Evolutionary conservation across 305 asterid genomes (phyloP), one percentile per base, ranked within the genome.

Genomic region (Fraxinus xanthoxyloides): DNA sequence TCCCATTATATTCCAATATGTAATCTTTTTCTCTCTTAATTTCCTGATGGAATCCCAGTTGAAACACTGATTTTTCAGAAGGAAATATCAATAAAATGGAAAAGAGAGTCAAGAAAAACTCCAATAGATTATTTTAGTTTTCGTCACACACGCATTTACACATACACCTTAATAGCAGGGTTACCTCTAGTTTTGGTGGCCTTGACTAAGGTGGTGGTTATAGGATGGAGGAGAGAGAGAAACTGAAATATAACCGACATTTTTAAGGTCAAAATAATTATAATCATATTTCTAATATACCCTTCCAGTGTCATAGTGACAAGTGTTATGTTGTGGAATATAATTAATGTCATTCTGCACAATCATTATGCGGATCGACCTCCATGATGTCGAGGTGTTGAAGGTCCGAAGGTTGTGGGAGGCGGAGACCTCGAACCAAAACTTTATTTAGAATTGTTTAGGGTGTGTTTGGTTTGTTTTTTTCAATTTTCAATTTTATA

Each of bases 121-220:
- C 51, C 84, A 81, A 56, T 13, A 34, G 40, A 0, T 26, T 26
- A 26, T 0, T 24, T 35, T 6, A 35, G 13, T 36, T 12, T 48
- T 80, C 63, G 35, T 38, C 35, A 76, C 17, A 51, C 43, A 2
- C 72, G 30, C 85, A 65, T 82, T 77, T 81, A 78, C 24, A 80
- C 79, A 76, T 78, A 84, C 69, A 79, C 75, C 77, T 76, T 12
- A 73, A 85, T 85, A 65, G 23, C 63, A 69, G 90, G 90, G 36
- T 80, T 76, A 0, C 88, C 88, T 81, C 56, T 2, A 31, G 36
- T 85, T 79, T 81, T 56, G 85, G 77, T 51, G 84, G 70, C 75
- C 72, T 72, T 26, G 13, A 48, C 9, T 74, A 30, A 46, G 77
- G 84, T 77, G 82, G 77, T 77, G 72, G 72, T 75, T 26, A 59